These are phyloP conservation scores for Oenanthe sinensis DNA, from an alignment of 129 eudicot species.

Conservation along the genomic window DNA sequence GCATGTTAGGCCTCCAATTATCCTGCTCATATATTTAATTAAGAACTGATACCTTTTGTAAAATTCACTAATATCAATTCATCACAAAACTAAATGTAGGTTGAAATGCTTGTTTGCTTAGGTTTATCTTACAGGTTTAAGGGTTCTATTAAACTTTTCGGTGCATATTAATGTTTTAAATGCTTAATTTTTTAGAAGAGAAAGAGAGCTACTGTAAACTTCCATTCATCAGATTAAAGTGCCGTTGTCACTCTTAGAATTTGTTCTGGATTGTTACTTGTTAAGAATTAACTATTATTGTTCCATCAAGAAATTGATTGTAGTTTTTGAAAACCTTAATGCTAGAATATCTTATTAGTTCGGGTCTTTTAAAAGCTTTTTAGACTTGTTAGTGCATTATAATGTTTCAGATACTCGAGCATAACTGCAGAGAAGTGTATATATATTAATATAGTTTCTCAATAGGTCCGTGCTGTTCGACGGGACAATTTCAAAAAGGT, in stretches of 20 bases:
- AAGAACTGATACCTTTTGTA: background rate
- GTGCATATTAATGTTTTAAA: background rate
- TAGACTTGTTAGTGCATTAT: background rate
- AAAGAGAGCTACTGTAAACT: background rate
- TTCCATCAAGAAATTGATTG: background rate
- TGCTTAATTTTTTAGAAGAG: background rate
- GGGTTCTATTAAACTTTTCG: background rate
- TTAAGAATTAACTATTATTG: too few relatives aligned
- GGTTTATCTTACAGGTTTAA: background rate
- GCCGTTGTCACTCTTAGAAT: background rate
- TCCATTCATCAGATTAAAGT: background rate
- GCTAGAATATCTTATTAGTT: background rate
- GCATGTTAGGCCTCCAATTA: background rate
- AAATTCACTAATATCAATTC: background rate
- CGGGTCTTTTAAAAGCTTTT: background rate
- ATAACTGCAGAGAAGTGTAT: background rate
- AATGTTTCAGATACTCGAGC: background rate
- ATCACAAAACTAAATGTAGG: background rate
- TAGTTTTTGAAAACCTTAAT: background rate
- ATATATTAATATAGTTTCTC: background rate
- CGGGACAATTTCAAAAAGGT: constrained; percentile 44
- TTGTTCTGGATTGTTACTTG: background rate
- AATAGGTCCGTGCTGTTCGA: constrained; percentile 51
- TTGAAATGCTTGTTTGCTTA: background rate
- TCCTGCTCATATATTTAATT: background rate